A percentile compares a stretch with the other conserved stretches of the same genome.
These are phyloP conservation scores for Ailanthus altissimus DNA, from an alignment of 345 rosid species.

Conservation along the genomic window DNA sequence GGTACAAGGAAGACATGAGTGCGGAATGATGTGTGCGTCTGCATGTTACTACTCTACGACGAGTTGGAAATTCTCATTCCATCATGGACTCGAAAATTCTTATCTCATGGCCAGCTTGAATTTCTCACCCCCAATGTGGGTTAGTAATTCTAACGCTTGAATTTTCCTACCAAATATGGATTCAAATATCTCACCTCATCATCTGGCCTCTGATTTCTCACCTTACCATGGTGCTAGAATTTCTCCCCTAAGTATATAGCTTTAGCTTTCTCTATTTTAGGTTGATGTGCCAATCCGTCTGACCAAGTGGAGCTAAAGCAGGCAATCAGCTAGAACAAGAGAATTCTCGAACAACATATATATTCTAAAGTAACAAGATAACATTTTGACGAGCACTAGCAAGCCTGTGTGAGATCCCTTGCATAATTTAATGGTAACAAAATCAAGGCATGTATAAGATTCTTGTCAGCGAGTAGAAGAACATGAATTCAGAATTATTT, in stretches of 20 bases:
- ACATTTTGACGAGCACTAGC: not conserved
- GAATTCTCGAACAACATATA: not conserved
- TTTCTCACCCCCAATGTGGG: not conserved
- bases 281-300: conserved; percentile 5
- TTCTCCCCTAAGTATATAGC: not conserved
- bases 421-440: not conserved
- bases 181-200: not conserved
- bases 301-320: conserved; percentile 9
- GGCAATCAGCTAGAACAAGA: not conserved
- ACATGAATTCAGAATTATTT: conserved; percentile 23
- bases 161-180: not conserved
- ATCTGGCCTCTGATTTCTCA: not conserved
- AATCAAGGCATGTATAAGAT: not conserved
- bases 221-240: not conserved
- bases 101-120: too few relatives aligned
- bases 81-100: not conserved
- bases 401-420: not conserved
- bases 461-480: conserved; percentile 14
- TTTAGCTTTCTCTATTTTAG: not conserved
- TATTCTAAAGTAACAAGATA: not conserved
- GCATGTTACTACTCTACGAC: not conserved
- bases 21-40: not conserved
- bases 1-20: not conserved
- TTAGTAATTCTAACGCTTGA: not conserved
- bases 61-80: not conserved